phyloP scores from a whole-genome alignment of 805 yeast genomes.

The Saccharomycopsis fodiens region DNA sequence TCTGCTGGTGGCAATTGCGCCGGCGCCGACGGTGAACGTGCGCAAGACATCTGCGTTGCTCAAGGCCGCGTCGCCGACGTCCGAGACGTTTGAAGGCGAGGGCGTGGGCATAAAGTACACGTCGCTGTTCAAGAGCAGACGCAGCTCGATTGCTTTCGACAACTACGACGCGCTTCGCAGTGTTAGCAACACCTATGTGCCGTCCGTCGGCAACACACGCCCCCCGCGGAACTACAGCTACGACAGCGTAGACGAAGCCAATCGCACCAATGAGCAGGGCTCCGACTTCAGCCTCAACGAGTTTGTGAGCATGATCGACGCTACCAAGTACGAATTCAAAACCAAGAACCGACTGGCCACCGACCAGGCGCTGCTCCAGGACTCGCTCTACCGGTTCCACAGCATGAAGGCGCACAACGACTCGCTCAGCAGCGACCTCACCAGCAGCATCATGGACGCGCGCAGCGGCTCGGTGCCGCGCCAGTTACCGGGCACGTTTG shows the following conservation, averaged over 20 bases:
- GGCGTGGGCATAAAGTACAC: neutral
- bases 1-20: neutral
- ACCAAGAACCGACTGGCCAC: neutral
- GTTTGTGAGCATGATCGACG: constrained; percentile 7
- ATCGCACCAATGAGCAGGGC: neutral
- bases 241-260: neutral
- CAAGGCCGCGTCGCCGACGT: neutral
- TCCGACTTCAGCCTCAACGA: constrained; percentile 3
- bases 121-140: constrained; percentile 3
- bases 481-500: neutral
- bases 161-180: neutral
- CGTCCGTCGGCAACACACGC: neutral
- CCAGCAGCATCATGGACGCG: constrained; percentile 2
- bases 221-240: constrained; percentile 1
- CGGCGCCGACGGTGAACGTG: neutral
- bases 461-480: neutral
- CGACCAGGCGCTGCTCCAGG: neutral
- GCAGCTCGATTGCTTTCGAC: neutral
- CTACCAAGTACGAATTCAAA: constrained; percentile 3
- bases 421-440: constrained; percentile 1
- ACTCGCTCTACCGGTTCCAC: constrained; percentile 3
- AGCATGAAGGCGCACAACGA: constrained; percentile 2
- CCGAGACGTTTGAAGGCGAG: neutral
- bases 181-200: too few species aligned
- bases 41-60: neutral